Base-by-base conservation (phyloP, 2,329 filamentous ascomycete genomes). In the Mycogone perniciosa region DNA sequence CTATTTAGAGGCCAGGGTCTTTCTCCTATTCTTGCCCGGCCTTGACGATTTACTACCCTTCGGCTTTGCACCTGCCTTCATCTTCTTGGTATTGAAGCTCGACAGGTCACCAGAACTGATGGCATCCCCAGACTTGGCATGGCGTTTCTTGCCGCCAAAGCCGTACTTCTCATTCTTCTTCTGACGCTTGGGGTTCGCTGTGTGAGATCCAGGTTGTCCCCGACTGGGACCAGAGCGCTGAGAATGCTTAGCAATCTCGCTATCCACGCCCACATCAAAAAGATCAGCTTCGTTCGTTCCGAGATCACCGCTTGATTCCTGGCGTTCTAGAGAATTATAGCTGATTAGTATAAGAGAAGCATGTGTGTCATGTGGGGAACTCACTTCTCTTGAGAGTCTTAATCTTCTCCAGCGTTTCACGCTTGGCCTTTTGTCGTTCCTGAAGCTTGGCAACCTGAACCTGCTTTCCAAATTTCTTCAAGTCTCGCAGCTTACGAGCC, bases 401-500 rank as follows among this genome's bases (percentile, higher is more conserved):
- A 65, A 99, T 96, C 79, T 96, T 96, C 61, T 97, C 93, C 57
- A 99, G 75, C 4, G 90, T 95, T 56, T 95, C 88, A 61, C 83
- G 84, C 84, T 96, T 96, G 64, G 85, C 85, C 79, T 95, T 95
- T 46, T 88, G 84, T 44, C 93, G 79, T 79, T 99, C 92, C 73
- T 97, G 92, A 68, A 95, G 73, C 76, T 96, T 96, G 53, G 91
- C 91, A 54, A 96, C 82, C 76, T 99, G 93, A 48, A 97, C 93
- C 69, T 95, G 89, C 76, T 99, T 99, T 67, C 93, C 93, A 67
- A 97, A 99, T 75, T 97, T 99, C 84, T 96, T 97, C 63, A 97
- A 77, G 68, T 99, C 93, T 57, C 93, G 80, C 74, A 92, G 85
- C 73, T 90, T 90, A 67, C 90, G 82, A 6, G 93, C 93, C 70